Base-by-base conservation (phyloP, 2,329 filamentous ascomycete species). In the Boeremia exigua region DNA sequence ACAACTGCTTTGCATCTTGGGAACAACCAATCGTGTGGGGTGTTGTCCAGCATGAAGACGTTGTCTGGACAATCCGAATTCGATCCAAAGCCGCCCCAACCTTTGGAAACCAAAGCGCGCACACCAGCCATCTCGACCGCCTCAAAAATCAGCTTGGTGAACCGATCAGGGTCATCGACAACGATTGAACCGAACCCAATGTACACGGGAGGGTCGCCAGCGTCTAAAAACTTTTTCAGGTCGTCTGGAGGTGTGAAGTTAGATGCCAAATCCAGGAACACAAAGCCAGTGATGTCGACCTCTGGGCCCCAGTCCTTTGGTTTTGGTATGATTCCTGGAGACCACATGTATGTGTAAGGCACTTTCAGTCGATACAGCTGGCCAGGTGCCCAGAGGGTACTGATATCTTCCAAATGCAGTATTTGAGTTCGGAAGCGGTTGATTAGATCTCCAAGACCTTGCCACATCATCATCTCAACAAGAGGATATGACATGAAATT, bases 401-500 rank as follows among this genome's bases (percentile, higher is more conserved):
- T 90, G 2, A 94, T 86, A 0, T 89, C 88, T 60, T 93, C 90
- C 0, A 94, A 77, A 1, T 83, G 84, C 1, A 94, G 78, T 0
- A 86, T 90, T 50, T 87, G 85, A 5, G 86, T 81, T 42, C 91
- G 82, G 63, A 93, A 92, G 27, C 85, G 80, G 67, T 94, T 94
- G 61, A 94, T 84, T 27, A 94, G 77, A 70, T 93, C 90, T 2
- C 90, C 90, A 0, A 94, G 80, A 0, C 82, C 80, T 63, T 81
- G 80, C 80, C 80, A 82, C 15, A 79, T 82, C 79, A 94, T 91
- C 85, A 91, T 88, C 70, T 94, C 90, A 1, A 94, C 89, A 32
- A 94, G 76, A 0, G 89, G 87, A 69, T 93, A 95, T 1, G 86
- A 89, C 71, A 94, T 91, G 69, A 91, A 92, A 73, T 94, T 95